Percentiles rank a stretch among this genome's conserved stretches.
phyloP scores from a whole-genome alignment of 2,329 filamentous ascomycete species.

The Parastagonospora avenae region DNA sequence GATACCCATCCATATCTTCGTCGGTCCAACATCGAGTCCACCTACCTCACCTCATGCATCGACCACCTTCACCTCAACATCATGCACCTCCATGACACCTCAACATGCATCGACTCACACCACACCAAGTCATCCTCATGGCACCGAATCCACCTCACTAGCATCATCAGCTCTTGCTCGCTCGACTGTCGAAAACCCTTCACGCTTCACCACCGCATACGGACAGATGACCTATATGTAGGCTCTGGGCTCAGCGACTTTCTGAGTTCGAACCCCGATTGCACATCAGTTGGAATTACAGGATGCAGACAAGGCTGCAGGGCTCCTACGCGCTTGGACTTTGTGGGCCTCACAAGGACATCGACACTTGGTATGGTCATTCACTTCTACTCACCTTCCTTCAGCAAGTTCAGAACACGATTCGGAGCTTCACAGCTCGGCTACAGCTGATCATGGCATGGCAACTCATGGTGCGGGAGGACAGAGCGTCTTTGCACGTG shows the following conservation, averaged over 20 bases:
- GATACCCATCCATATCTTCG: neutral
- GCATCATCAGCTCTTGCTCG: slow-evolving; percentile 3
- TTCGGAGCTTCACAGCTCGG: neutral
- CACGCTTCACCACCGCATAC: neutral
- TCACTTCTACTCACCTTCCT: neutral
- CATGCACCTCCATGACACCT: neutral
- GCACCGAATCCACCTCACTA: neutral
- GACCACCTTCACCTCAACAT: neutral
- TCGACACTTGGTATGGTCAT: neutral
- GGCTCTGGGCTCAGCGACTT: slow-evolving; percentile 2
- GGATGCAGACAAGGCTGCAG: slow-evolving; percentile 6
- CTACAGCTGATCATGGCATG: slow-evolving; percentile 1
- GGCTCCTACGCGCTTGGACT: slow-evolving; percentile 1
- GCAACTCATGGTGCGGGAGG: slow-evolving; percentile 1
- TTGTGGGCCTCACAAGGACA: neutral
- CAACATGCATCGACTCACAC: slow-evolving; percentile 4
- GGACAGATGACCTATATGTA: slow-evolving; percentile 5
- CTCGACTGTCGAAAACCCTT: slow-evolving; percentile 1
- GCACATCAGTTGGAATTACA: slow-evolving; percentile 8
- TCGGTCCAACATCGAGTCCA: slow-evolving; percentile 3
- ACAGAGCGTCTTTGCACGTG: slow-evolving; percentile 5
- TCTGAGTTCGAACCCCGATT: slow-evolving; percentile 3
- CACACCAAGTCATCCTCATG: slow-evolving; percentile 2
- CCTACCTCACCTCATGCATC: slow-evolving; percentile 1
- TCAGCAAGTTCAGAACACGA: neutral